A percentile compares a stretch with the other conserved stretches of the same genome.
Conservation (phyloP, 257 asterid genomes). For the Echites panduratus region DNA sequence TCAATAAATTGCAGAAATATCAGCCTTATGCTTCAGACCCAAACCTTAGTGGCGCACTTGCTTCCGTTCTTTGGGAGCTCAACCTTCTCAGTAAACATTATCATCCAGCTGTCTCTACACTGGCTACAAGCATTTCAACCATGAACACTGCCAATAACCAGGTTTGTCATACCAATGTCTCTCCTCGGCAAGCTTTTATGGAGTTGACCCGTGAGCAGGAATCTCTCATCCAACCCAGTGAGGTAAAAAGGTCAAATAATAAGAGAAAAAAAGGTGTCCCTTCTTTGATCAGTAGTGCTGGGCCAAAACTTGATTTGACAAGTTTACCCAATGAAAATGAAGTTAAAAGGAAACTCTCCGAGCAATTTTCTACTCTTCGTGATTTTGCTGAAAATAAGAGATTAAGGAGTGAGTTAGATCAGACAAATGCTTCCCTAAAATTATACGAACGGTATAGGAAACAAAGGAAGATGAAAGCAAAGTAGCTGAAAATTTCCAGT, state of each 20-base stretch:
- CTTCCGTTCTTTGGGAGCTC: constrained; percentile 98
- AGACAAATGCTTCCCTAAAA: constrained; percentile 35
- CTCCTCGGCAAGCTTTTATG: constrained; percentile 77
- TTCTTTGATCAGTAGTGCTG: constrained; percentile 14
- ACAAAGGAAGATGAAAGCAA: constrained; percentile 45
- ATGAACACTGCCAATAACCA: constrained; percentile 53
- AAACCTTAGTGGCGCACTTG: constrained; percentile 87
- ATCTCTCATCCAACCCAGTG: constrained; percentile 29
- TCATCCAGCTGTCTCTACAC: constrained; percentile 58
- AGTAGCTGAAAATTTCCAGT: constrained; percentile 1
- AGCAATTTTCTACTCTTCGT: constrained; percentile 52
- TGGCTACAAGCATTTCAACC: constrained; percentile 60
- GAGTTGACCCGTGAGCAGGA: constrained; percentile 47
- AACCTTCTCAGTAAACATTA: constrained; percentile 75
- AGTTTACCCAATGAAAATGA: constrained; percentile 34
- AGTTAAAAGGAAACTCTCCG: constrained; percentile 48
- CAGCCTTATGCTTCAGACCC: constrained; percentile 85
- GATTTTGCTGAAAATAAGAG: constrained; percentile 72
- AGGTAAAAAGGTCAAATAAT: constrained; percentile 22
- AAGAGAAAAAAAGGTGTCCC: constrained; percentile 37
- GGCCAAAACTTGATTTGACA: constrained; percentile 17
- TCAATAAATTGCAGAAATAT: constrained; percentile 51
- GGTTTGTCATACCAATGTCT: constrained; percentile 47
- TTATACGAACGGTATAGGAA: constrained; percentile 51
- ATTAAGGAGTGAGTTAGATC: constrained; percentile 56